phyloP scores from a whole-genome alignment of 441 rosid genomes.

The Croton setiger region DNA sequence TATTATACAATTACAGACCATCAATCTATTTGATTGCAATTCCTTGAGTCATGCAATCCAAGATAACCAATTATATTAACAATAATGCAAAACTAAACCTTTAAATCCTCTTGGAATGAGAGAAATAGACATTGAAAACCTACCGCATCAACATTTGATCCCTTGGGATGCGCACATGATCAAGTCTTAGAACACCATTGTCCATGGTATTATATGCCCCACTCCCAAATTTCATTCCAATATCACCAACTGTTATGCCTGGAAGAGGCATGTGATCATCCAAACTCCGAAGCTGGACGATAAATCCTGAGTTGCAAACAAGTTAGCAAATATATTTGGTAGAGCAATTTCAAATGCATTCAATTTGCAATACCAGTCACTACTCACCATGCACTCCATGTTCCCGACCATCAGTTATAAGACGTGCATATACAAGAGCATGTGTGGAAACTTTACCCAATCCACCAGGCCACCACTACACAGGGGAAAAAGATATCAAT shows the following conservation, averaged over 20 bases:
- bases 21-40: neutral
- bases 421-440: constrained; percentile 90
- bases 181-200: constrained; percentile 85
- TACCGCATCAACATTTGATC: constrained; percentile 94
- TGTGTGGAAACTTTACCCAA: constrained; percentile 86
- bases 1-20: neutral
- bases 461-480: constrained; percentile 99
- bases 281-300: constrained; percentile 86
- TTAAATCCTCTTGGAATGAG: neutral
- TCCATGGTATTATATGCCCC: constrained; percentile 95
- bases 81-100: neutral
- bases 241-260: constrained; percentile 84
- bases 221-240: constrained; percentile 85
- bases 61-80: neutral
- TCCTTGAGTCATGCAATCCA: neutral
- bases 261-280: constrained; percentile 97
- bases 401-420: constrained; percentile 60
- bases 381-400: constrained; percentile 84
- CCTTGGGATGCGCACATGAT: constrained; percentile 90
- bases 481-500: constrained; percentile 4
- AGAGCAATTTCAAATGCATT: neutral
- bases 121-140: constrained; percentile 21
- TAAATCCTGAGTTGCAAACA: constrained; percentile 59
- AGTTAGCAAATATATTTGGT: constrained; percentile 14
- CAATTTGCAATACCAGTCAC: neutral